Base-by-base conservation (phyloP, 345 rosid species). In the Psidium guajava region DNA sequence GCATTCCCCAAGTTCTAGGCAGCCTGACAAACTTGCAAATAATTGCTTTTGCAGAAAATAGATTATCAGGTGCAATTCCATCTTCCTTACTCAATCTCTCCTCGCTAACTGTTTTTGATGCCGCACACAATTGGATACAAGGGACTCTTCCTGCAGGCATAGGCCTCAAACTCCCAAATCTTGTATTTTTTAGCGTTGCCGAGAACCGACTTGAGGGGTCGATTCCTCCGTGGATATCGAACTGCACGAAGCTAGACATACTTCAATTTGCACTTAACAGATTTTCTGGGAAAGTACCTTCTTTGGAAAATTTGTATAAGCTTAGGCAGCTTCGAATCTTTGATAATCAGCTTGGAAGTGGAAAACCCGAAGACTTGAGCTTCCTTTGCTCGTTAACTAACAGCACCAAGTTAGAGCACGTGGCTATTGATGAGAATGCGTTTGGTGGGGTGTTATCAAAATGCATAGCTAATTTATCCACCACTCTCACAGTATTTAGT, bases 41-140 rank as follows among this genome's bases (percentile, higher is more conserved):
- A 0, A 2, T 59, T 13, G 0, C 0, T 4, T 4, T 59, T 0
- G 0, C 0, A n/a, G 0, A 0, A 0, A 58, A 58, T 0, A 12
- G 0, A 58, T n/a, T 58, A 8, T n/a, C 18, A 5, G 18, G 74
- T 28, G 28, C 40, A 5, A 6, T 61, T 61, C 36, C 74, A 61
- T 61, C 74, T 28, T 3, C 5, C 0, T 6, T 61, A 61, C 42
- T 61, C 74, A 61, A 61, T 28, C 74, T 61, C 74, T 61, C 74
- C 14, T 61, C 1, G 1, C 74, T 61, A 1, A 8, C 0, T 28
- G 0, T 0, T 0, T 61, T 28, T 15, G 0, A 0, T 0, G 21
- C 0, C 1, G 2, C 1, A 61, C 1, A 1, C 0, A 61, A 61
- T 21, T 3, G 0, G 42, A 15, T 3, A 14, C 0, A 6, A 0